A percentile compares a stretch with the other conserved stretches of the same genome.
Conservation (phyloP, 2,329 filamentous ascomycete genomes). For the Raffaelea albimanens region DNA sequence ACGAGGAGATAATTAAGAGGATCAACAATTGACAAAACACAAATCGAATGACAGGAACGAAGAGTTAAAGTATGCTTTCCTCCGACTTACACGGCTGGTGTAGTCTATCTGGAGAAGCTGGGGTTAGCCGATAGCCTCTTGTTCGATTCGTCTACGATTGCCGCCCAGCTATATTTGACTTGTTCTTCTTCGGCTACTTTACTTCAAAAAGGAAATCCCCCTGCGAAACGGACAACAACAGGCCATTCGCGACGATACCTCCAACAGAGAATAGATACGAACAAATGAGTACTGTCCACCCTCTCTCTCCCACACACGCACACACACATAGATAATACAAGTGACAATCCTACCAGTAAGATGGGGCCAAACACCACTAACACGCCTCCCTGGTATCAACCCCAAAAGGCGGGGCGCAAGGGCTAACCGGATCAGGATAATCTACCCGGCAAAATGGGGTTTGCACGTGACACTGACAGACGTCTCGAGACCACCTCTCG, state of each 20-base stretch:
- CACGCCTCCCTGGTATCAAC: too few species aligned
- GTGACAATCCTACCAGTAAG: too few species aligned
- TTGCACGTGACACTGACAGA: neutral
- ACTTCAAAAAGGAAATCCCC: conserved; percentile 5
- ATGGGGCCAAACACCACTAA: too few species aligned
- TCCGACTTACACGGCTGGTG: neutral
- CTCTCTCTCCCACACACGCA: neutral
- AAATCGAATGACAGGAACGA: neutral
- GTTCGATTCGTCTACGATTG: conserved; percentile 6
- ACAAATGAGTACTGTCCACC: neutral
- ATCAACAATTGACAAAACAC: neutral
- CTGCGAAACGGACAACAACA: conserved; percentile 6
- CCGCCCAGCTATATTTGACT: neutral
- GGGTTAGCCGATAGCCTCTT: neutral
- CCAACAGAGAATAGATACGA: neutral
- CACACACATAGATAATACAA: too few species aligned
- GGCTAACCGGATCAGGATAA: conserved; percentile 10
- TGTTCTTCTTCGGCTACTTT: conserved; percentile 1
- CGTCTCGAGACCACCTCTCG: too few species aligned
- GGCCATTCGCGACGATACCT: neutral
- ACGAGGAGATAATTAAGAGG: too few species aligned
- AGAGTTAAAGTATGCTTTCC: neutral
- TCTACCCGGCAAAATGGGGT: conserved; percentile 3
- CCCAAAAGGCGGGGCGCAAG: too few species aligned
- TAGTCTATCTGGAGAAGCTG: neutral